These are phyloP conservation scores for Penicillium corylophilum DNA, from an alignment of 2,329 filamentous ascomycete genomes.

Conservation along the genomic window DNA sequence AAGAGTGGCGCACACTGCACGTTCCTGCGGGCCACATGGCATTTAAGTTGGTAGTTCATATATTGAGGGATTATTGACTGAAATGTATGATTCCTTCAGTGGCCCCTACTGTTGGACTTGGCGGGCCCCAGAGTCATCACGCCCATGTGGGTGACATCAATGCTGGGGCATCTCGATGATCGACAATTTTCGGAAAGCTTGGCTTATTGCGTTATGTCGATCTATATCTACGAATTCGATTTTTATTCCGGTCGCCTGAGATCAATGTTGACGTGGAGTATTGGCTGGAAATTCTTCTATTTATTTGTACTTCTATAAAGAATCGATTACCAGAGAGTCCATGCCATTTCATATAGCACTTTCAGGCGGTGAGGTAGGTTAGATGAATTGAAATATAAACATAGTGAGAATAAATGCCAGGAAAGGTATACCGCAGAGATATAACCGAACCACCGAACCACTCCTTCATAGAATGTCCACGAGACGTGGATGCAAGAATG, in stretches of 20 bases:
- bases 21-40: background rate
- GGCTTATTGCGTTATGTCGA: background rate
- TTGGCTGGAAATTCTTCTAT: background rate
- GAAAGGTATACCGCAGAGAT: constrained; percentile 10
- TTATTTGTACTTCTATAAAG: background rate
- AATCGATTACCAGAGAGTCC: background rate
- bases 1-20: background rate
- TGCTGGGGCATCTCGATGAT: no score
- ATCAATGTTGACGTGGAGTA: no score
- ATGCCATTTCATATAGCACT: background rate
- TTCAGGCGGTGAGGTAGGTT: constrained; percentile 11
- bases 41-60: background rate
- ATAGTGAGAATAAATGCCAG: background rate
- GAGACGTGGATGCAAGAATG: background rate
- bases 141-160: background rate
- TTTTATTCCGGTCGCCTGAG: background rate
- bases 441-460: constrained; percentile 16
- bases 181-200: background rate
- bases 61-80: no score
- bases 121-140: background rate
- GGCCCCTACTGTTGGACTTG: background rate
- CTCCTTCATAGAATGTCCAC: constrained; percentile 4
- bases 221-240: background rate
- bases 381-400: background rate
- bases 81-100: background rate